Percentiles rank a stretch among this genome's conserved stretches.
Conservation (phyloP, 2,329 filamentous ascomycete genomes). For the Esteya vermicola region DNA sequence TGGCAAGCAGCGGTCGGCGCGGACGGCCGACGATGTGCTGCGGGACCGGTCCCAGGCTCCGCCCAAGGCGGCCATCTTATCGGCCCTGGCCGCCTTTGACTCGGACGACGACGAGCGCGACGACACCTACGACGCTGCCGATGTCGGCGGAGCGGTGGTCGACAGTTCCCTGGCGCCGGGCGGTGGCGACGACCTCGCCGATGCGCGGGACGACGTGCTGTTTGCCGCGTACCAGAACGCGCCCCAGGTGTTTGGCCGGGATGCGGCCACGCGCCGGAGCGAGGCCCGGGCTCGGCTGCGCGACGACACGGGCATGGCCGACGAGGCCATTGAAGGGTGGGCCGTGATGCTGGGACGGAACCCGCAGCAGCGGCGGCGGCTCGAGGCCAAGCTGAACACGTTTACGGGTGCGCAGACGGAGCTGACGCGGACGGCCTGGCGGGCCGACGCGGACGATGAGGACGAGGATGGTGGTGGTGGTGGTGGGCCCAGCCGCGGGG, state of each 20-base stretch:
- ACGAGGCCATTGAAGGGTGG: constrained; percentile 92
- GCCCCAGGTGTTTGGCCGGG: constrained; percentile 54
- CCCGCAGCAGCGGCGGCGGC: constrained; percentile 47
- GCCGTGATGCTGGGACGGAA: constrained; percentile 70
- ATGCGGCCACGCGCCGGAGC: constrained; percentile 53
- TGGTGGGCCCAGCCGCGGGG: constrained; percentile 7
- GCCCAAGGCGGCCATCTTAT: constrained; percentile 74
- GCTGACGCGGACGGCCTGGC: constrained; percentile 53
- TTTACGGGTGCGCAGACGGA: constrained; percentile 54
- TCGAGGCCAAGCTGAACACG: constrained; percentile 56
- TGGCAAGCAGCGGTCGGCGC: constrained; percentile 51
- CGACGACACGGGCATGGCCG: constrained; percentile 72
- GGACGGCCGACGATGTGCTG: constrained; percentile 60
- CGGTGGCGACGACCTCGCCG: constrained; percentile 46
- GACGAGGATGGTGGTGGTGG: constrained; percentile 20
- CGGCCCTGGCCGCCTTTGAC: constrained; percentile 79
- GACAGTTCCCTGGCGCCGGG: too few species aligned
- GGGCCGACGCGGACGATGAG: constrained; percentile 33
- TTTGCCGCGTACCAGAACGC: constrained; percentile 57
- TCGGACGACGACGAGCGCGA: constrained; percentile 92
- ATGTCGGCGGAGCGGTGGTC: constrained; percentile 83
- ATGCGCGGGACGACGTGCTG: constrained; percentile 41
- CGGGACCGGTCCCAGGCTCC: constrained; percentile 49
- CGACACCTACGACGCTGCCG: constrained; percentile 86
- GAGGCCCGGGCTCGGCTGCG: constrained; percentile 49